These are phyloP conservation scores for Bruguiera parviflora DNA, from an alignment of 345 rosid genomes.

Conservation along the genomic window DNA sequence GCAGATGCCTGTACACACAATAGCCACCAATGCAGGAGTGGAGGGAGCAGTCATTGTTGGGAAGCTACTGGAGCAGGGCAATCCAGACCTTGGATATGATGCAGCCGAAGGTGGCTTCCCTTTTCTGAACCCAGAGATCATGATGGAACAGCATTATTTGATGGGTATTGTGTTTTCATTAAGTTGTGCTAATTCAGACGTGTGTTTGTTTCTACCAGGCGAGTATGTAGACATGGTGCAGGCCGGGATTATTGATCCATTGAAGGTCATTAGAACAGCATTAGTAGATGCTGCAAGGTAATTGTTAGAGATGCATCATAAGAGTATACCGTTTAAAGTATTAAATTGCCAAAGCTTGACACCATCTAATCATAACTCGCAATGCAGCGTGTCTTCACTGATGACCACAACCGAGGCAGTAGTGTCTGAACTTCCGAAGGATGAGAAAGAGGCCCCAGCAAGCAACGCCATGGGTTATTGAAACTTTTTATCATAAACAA, in stretches of 20 bases:
- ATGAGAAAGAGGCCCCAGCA: constrained; percentile 58
- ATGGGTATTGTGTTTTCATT: not conserved
- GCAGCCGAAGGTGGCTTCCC: constrained; percentile 39
- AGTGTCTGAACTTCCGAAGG: constrained; percentile 74
- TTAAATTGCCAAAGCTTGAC: not conserved
- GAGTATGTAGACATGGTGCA: constrained; percentile 94
- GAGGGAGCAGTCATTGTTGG: constrained; percentile 49
- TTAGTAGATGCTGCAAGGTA: constrained; percentile 96
- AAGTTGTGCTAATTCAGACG: not conserved
- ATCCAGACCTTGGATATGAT: constrained; percentile 44
- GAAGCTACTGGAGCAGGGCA: constrained; percentile 41
- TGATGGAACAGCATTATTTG: not conserved
- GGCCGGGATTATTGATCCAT: constrained; percentile 81
- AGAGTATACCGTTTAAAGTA: not conserved
- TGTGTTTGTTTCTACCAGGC: constrained; percentile 37
- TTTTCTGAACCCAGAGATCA: too few species aligned
- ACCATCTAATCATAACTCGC: not conserved
- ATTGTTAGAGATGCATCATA: not conserved
- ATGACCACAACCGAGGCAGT: constrained; percentile 91
- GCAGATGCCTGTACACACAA: constrained; percentile 37
- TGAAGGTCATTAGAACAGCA: constrained; percentile 96
- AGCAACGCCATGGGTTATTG: constrained; percentile 65
- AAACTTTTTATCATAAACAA: constrained; percentile 3
- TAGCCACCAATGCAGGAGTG: constrained; percentile 41
- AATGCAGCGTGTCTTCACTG: constrained; percentile 75